Conservation (phyloP, 805 yeast genomes). For the Kodamaea restingae region DNA sequence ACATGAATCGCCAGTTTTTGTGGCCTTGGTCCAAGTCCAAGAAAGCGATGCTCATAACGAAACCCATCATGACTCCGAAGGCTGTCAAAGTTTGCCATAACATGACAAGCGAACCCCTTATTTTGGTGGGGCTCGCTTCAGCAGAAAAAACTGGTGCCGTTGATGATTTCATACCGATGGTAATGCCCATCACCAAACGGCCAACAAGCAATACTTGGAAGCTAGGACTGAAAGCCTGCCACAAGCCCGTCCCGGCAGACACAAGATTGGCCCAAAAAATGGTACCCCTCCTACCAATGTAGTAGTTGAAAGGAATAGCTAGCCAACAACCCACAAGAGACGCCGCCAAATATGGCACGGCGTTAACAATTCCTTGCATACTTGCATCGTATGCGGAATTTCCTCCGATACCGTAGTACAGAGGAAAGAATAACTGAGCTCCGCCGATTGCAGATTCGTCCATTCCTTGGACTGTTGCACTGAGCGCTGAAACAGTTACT, state of each 20-base stretch:
- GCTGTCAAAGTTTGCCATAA: slow-evolving; percentile 17
- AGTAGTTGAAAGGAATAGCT: slow-evolving; percentile 8
- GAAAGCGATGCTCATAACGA: slow-evolving; percentile 11
- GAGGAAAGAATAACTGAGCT: slow-evolving; percentile 12
- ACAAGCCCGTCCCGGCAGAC: slow-evolving; percentile 10
- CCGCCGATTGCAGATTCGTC: slow-evolving; percentile 19
- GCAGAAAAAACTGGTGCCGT: slow-evolving; percentile 14
- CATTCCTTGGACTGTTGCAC: slow-evolving; percentile 13
- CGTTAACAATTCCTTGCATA: slow-evolving; percentile 13
- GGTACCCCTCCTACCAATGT: slow-evolving; percentile 12
- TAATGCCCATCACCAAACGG: slow-evolving; percentile 14
- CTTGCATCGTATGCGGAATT: slow-evolving; percentile 9
- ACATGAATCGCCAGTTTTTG: slow-evolving; percentile 14
- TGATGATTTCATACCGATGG: slow-evolving; percentile 14
- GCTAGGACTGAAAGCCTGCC: slow-evolving; percentile 15
- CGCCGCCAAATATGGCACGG: slow-evolving; percentile 13
- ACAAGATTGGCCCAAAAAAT: slow-evolving; percentile 12
- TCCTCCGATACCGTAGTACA: slow-evolving; percentile 2
- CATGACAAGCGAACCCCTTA: slow-evolving; percentile 15
- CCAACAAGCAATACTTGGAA: slow-evolving; percentile 11
- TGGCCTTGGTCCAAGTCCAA: slow-evolving; percentile 5
- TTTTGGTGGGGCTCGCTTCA: slow-evolving; percentile 13
- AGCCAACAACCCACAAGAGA: slow-evolving; percentile 10
- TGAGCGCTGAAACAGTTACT: slow-evolving; percentile 7
- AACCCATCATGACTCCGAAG: slow-evolving; percentile 17